Evolutionary conservation across 1,284 basidiomycete species (phyloP), one percentile per base, ranked within the genome.

Genomic region (Coniophora puteana): DNA sequence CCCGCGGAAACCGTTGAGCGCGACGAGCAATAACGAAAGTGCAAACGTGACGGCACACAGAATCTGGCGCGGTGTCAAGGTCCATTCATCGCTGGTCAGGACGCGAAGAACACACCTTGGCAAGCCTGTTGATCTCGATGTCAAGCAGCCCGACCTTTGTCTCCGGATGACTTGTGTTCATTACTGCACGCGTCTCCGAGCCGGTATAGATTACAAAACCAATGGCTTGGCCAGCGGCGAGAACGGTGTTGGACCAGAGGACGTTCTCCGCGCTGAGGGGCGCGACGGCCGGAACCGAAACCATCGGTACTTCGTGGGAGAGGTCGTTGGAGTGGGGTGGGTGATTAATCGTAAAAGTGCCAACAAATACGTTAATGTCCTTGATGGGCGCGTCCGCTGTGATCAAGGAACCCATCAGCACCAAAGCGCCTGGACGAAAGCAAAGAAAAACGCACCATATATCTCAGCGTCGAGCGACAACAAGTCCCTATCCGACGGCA

Each of bases 161-260:
- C 55, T 88, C 88, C 0, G 96, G 93, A 64, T 97, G 92, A 51
- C 89, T 93, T 1, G 95, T 99, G 54, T 99, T 99, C 89, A 99
- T 93, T n/a, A 98, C 94, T 1, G 95, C 94, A 31, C 96, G 72
- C 3, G 95, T 98, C 59, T 99, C 95, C 1, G 84, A 70, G 0
- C 95, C 95, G 1, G 95, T 99, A 59, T 98, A 99, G 5, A 96
- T 76, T 4, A 99, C 84, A 40, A 98, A 79, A 1, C 95, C 94
- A 29, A 98, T 78, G 0, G 93, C 94, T 12, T 86, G 88, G 1
- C 96, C 95, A 0, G 95, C 92, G 10, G 96, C 95, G 14, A 99
- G 74, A 1, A 99, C 96, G 0, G 96, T 99, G 59, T 99, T 98
- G 0, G 95, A 83, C 95, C 95, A 99, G 4, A 99, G 71, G 18